Base-by-base conservation (phyloP, 2,329 filamentous ascomycete species). In the Tolypocladium album region DNA sequence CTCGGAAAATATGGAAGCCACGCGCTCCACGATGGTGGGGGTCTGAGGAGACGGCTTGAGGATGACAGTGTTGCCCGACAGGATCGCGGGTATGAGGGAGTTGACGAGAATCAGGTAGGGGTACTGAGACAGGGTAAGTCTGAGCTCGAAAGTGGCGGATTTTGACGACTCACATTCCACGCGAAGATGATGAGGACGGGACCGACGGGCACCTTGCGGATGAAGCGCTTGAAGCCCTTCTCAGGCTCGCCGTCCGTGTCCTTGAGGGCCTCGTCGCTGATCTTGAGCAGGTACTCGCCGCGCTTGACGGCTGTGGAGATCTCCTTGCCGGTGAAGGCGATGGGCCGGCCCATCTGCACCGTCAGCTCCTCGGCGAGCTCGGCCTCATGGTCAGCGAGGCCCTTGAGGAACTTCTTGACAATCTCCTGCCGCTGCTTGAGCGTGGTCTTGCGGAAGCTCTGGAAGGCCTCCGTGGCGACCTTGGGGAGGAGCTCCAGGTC, bases 11-110 rank as follows among this genome's bases (percentile, higher is more conserved):
- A 89, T 84, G 64, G 87, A 81, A 60, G 88, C 78, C 24, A 96
- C 83, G 62, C 91, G 90, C 78, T 97, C 93, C 50, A 85, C 92
- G 63, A 96, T 87, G 0, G 92, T 96, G 1, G 93, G 93, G 1
- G 93, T 97, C 75, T 97, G 93, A 12, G 93, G 93, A 7, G 91
- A 96, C 27, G 93, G 93, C 78, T 97, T 97, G 60, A 97, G 78
- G 62, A 97, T 94, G 61, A 97, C 90, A 4, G 88, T 87, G 76
- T 97, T 96, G 50, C 93, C 93, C 38, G 90, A 86, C 45, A 97
- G 82, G 45, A 97, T 81, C n/a, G 93, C 93, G 22, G 93, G 93
- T 63, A 97, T 85, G 61, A 97, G 80, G 15, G 91, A 92, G 79
- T 97, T 97, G 70, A 97, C 85, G 38, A 97, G 84, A 65, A 92